These are phyloP conservation scores for Phytophthora parvispora DNA, from an alignment of 352 stramenopile species.

Conservation along the genomic window DNA sequence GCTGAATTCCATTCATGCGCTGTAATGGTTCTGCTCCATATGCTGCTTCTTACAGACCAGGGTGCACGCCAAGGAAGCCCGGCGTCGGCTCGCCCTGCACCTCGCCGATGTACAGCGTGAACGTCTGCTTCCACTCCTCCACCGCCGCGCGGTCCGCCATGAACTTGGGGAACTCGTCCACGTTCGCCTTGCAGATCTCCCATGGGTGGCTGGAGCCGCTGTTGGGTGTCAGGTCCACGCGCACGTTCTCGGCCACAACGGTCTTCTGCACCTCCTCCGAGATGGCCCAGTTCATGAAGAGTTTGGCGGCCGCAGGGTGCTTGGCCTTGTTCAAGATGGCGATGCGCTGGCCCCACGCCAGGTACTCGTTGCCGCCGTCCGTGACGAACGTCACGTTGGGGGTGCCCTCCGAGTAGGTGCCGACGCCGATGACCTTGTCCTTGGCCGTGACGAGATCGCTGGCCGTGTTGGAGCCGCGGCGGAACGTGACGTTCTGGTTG, in stretches of 20 bases:
- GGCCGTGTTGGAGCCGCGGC: conserved; percentile 42
- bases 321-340: conserved; percentile 69
- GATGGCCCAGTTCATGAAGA: conserved; percentile 68
- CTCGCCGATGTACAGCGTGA: conserved; percentile 68
- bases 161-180: conserved; percentile 48
- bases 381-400: conserved; percentile 29
- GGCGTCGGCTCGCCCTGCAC: conserved; percentile 52
- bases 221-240: conserved; percentile 47
- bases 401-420: conserved; percentile 20
- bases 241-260: conserved; percentile 33
- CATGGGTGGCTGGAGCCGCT: conserved; percentile 39
- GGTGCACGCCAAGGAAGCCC: conserved; percentile 49
- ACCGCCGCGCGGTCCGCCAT: conserved; percentile 59
- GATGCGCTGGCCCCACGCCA: conserved; percentile 63
- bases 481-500: conserved; percentile 47
- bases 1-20: too few relatives aligned
- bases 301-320: conserved; percentile 59
- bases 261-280: conserved; percentile 46
- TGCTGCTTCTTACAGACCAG: conserved; percentile 2
- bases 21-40: not conserved
- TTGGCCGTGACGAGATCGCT: conserved; percentile 33
- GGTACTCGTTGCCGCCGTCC: conserved; percentile 42
- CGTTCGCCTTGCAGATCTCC: conserved; percentile 43
- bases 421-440: conserved; percentile 43
- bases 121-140: conserved; percentile 52